Conservation (phyloP, 768 basidiomycete species). For the Stropharia rugosoannulata region DNA sequence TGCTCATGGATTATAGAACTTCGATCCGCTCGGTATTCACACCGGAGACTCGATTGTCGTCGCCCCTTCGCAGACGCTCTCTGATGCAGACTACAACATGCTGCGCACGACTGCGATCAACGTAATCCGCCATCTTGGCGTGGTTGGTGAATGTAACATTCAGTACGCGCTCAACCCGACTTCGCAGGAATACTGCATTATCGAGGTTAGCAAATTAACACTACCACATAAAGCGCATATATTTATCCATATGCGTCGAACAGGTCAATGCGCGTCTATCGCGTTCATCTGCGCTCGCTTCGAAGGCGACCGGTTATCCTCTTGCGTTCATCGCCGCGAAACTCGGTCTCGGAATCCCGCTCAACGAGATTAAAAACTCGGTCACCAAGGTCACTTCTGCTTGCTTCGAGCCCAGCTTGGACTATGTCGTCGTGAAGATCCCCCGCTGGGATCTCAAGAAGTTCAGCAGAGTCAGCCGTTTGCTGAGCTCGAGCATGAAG, state of each 20-base stretch:
- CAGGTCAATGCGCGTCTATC: conserved; percentile 94
- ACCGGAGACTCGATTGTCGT: conserved; percentile 99
- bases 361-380: conserved; percentile 97
- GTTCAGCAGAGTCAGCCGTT: conserved; percentile 89
- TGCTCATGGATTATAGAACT: conserved; percentile 64
- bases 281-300: conserved; percentile 95
- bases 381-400: conserved; percentile 96
- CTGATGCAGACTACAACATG: conserved; percentile 99
- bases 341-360: conserved; percentile 93
- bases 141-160: conserved; percentile 98
- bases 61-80: conserved; percentile 96
- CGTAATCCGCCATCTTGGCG: conserved; percentile 97
- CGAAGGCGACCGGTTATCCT: conserved; percentile 98
- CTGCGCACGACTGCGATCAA: conserved; percentile 97
- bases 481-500: conserved; percentile 96
- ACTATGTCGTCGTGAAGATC: conserved; percentile 98
- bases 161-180: conserved; percentile 96
- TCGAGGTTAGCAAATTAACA: conserved; percentile 59
- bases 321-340: conserved; percentile 98
- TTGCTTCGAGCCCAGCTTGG: conserved; percentile 97
- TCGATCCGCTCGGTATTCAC: conserved; percentile 97
- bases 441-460: conserved; percentile 99
- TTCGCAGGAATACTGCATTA: conserved; percentile 97
- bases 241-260: not conserved
- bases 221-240: not conserved